Evolutionary conservation across 164 flowering plant genomes (phyloP), one percentile per base, ranked within the genome.

Genomic region (Berberis vulgaris): DNA sequence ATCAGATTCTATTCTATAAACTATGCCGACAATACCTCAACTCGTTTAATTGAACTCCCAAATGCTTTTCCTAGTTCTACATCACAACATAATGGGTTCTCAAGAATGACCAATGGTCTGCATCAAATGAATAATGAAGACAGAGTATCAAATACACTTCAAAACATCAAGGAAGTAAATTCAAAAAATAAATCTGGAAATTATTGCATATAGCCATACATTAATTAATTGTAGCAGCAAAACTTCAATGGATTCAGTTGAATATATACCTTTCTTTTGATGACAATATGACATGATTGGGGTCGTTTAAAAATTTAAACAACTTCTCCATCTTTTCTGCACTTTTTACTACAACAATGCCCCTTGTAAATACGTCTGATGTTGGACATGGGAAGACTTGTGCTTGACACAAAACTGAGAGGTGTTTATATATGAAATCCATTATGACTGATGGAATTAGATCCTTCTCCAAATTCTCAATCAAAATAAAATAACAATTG

Each of bases 391-490:
- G 85, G 41, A 71, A 77, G 45, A 83, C 71, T 58, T 45, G 73
- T 43, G 76, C 86, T 63, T 74, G 68, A 54, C 69, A 9, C 52
- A 56, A 26, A 43, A 86, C 45, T 45, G 69, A 63, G 3, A 78
- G 68, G 26, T 80, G 67, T 38, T 60, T 55, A 41, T 54, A 63
- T 57, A 83, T 50, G 72, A 86, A 86, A 41, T 76, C 78, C 60
- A 58, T 69, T 45, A 83, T 60, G 3, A 68, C 52, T 59, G 74
- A 59, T 7, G 82, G 64, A 26, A 74, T 54, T 45, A 86, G 46
- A 41, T 73, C 83, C 56, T 70, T 82, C 59, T 83, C 87, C 67
- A 86, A 54, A 69, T 86, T 83, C 42, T 78, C 78, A 57, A 83
- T 57, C 26, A 85, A 2, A 7, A 83, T 54, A 55, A 69, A 49